A percentile compares a stretch with the other conserved stretches of the same genome.
Conservation (phyloP, 2,329 filamentous ascomycete genomes). For the Cladophialophora psammophila region DNA sequence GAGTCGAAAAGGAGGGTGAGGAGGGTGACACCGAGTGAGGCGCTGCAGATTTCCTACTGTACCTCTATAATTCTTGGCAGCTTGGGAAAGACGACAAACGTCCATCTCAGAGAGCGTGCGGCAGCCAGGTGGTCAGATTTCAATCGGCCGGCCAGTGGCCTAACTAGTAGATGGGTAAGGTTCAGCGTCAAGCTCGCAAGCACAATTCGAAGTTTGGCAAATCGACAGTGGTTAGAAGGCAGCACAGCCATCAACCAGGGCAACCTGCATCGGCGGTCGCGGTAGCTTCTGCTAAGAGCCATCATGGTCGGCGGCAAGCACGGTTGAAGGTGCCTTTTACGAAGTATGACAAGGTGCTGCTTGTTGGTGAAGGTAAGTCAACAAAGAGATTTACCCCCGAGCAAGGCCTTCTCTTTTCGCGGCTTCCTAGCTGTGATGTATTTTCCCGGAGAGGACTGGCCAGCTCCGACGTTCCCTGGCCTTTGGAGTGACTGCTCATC, state of each 20-base stretch:
- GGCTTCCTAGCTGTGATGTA: slow-evolving; percentile 1
- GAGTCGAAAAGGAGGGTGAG: too few species aligned
- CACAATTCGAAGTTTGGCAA: slow-evolving; percentile 25
- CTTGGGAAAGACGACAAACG: too few species aligned
- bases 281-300: not conserved
- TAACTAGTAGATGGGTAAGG: slow-evolving; percentile 31
- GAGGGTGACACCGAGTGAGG: too few species aligned
- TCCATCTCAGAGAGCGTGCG: too few species aligned
- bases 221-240: slow-evolving; percentile 26
- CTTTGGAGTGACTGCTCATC: slow-evolving; percentile 31
- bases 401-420: too few species aligned
- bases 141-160: too few species aligned
- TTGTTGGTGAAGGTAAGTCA: slow-evolving; percentile 54
- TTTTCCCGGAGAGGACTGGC: slow-evolving; percentile 19
- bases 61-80: too few species aligned
- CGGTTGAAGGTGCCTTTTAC: slow-evolving; percentile 47
- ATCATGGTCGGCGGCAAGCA: slow-evolving; percentile 13
- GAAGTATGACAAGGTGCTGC: slow-evolving; percentile 51
- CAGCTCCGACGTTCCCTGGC: too few species aligned
- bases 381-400: not conserved
- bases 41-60: too few species aligned
- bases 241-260: slow-evolving; percentile 36
- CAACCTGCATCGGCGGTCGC: slow-evolving; percentile 12
- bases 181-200: slow-evolving; percentile 31
- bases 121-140: too few species aligned